phyloP scores from a whole-genome alignment of 225 moss, liverwort and hornwort species.

The Rhytidiadelphus loreus region DNA sequence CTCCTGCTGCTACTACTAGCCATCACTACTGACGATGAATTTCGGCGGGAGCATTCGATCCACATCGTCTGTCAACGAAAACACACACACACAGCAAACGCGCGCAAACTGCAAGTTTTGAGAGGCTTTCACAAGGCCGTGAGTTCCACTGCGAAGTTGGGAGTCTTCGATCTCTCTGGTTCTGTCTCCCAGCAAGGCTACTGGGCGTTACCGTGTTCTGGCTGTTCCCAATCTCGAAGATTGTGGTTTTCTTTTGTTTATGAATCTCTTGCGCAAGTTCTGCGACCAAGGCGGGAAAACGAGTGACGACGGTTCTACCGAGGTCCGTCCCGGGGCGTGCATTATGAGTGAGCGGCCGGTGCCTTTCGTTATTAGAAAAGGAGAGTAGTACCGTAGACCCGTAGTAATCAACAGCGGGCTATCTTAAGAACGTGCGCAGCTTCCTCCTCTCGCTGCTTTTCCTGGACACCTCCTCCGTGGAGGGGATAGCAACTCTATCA shows the following conservation, averaged over 20 bases:
- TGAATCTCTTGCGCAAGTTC: background rate
- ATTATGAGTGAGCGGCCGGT: background rate
- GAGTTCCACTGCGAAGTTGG: background rate
- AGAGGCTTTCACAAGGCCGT: too few relatives aligned
- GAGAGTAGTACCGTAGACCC: background rate
- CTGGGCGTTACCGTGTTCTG: background rate
- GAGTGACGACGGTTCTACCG: background rate
- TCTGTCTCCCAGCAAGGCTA: background rate
- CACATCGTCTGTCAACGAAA: background rate
- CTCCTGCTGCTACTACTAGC: background rate
- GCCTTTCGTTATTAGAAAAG: background rate
- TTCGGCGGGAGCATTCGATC: background rate
- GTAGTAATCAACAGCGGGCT: background rate
- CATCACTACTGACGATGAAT: background rate
- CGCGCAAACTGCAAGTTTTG: background rate
- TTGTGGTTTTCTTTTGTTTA: background rate
- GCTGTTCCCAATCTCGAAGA: background rate
- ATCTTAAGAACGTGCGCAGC: background rate
- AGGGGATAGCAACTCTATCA: background rate
- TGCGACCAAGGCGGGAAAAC: constrained; percentile 1
- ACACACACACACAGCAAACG: background rate
- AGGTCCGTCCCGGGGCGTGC: background rate
- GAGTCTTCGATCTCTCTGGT: background rate
- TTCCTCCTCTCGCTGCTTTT: background rate
- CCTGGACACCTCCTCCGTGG: background rate